These are phyloP conservation scores for Penicillium fuscoglaucum DNA, from an alignment of 2,329 filamentous ascomycete species.

Conservation along the genomic window DNA sequence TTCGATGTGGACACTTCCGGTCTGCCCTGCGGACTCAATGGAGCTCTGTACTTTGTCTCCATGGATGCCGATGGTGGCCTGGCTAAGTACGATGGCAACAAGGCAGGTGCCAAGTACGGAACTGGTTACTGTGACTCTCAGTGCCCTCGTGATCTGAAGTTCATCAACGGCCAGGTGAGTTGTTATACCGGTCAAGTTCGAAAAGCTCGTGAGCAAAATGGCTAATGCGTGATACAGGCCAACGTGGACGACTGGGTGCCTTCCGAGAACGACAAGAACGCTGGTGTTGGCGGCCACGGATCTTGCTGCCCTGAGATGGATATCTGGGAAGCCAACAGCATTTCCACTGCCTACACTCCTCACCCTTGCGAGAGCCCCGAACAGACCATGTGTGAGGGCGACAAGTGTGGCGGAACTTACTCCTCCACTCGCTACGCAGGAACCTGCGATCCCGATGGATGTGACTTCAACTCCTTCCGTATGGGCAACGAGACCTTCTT, in stretches of 20 bases:
- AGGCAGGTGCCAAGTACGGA: constrained; percentile 61
- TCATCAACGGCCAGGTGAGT: constrained; percentile 41
- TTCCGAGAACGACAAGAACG: constrained; percentile 56
- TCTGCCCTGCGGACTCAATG: constrained; percentile 69
- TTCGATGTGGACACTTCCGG: constrained; percentile 71
- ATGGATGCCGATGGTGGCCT: constrained; percentile 63
- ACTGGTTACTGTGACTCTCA: constrained; percentile 66
- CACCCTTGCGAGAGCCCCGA: constrained; percentile 60
- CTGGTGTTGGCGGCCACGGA: constrained; percentile 56
- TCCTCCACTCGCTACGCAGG: constrained; percentile 59
- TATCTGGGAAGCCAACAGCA: constrained; percentile 69
- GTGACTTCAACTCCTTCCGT: constrained; percentile 70
- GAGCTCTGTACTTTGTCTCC: constrained; percentile 65
- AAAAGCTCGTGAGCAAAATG: background rate
- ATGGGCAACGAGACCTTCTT: constrained; percentile 65
- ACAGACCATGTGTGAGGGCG: constrained; percentile 53
- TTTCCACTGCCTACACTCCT: constrained; percentile 64
- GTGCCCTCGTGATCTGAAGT: constrained; percentile 54
- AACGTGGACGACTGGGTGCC: constrained; percentile 57
- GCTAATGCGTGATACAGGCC: constrained; percentile 33
- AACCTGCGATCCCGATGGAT: constrained; percentile 67
- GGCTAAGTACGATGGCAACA: constrained; percentile 52
- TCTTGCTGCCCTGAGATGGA: constrained; percentile 70
- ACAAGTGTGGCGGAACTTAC: constrained; percentile 56
- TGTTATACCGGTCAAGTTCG: background rate